Evolutionary conservation across 768 basidiomycete genomes (phyloP).

Genomic region (Psilocybe subaeruginosa): DNA sequence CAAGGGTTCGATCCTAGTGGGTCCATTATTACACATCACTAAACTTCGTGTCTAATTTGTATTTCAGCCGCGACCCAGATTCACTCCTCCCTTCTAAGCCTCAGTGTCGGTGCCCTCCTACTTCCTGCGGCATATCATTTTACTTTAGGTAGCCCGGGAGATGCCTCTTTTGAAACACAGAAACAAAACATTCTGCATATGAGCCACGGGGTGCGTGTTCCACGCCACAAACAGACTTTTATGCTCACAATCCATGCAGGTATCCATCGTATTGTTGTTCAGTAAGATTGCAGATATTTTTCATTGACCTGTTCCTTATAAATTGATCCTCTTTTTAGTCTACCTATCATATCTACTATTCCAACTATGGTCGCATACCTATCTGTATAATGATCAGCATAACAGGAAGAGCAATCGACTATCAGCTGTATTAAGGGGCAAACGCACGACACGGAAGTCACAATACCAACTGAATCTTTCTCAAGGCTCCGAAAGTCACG

Average conservation of each 20-base stretch:
- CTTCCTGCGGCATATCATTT: conserved; percentile 80
- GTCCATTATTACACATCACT: conserved; percentile 21
- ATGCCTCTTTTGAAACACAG: conserved; percentile 32
- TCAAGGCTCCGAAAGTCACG: conserved; percentile 3
- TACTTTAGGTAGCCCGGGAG: conserved; percentile 41
- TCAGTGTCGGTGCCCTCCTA: conserved; percentile 80
- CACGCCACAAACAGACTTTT: background rate
- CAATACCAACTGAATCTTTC: background rate
- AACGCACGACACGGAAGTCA: conserved; percentile 27
- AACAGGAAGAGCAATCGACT: conserved; percentile 46
- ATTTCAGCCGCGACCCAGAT: conserved; percentile 67
- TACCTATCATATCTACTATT: conserved; percentile 75
- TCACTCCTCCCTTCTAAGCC: conserved; percentile 71
- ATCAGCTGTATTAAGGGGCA: conserved; percentile 36
- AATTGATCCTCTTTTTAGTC: conserved; percentile 41
- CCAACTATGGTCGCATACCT: conserved; percentile 78
- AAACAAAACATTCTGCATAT: conserved; percentile 60
- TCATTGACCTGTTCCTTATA: conserved; percentile 1
- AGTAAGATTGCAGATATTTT: conserved; percentile 44
- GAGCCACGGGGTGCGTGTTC: conserved; percentile 72
- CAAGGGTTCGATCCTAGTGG: conserved; percentile 76
- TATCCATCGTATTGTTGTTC: conserved; percentile 76
- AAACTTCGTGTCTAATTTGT: background rate
- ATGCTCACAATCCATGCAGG: conserved; percentile 37
- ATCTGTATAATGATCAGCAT: conserved; percentile 60